phyloP scores from a whole-genome alignment of 129 eudicot genomes.

The Saussurea involucrata region DNA sequence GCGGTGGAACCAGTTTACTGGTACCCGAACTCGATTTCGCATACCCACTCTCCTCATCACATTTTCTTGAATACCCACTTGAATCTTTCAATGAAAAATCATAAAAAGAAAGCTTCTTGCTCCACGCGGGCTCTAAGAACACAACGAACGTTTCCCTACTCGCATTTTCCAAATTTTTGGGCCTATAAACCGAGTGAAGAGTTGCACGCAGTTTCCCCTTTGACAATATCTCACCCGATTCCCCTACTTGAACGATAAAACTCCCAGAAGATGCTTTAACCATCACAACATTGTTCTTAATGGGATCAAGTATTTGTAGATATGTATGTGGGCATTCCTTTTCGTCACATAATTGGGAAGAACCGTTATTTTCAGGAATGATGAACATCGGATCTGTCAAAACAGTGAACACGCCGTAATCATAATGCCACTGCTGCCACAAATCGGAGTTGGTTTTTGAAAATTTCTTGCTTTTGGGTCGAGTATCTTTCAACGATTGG shows the following conservation, averaged over 20 bases:
- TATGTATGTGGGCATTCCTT: conserved; percentile 55
- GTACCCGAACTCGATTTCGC: conserved; percentile 29
- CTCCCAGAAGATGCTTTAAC: conserved; percentile 64
- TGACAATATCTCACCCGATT: conserved; percentile 78
- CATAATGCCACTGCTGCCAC: conserved; percentile 99
- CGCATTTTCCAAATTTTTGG: conserved; percentile 39
- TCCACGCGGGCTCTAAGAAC: conserved; percentile 94
- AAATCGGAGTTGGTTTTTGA: conserved; percentile 23
- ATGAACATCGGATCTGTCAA: conserved; percentile 77
- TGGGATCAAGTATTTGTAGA: conserved; percentile 65
- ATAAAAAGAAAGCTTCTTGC: conserved; percentile 47
- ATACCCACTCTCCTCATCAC: conserved; percentile 20
- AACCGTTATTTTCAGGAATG: conserved; percentile 23
- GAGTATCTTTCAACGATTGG: conserved; percentile 25
- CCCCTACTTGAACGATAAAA: conserved; percentile 89
- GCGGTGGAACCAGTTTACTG: conserved; percentile 64
- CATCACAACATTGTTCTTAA: conserved; percentile 35
- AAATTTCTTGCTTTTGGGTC: neutral
- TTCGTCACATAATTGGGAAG: conserved; percentile 20
- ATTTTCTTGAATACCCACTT: conserved; percentile 13
- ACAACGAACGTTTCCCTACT: conserved; percentile 95
- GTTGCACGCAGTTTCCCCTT: conserved; percentile 80
- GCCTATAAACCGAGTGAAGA: conserved; percentile 80
- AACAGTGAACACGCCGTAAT: conserved; percentile 87
- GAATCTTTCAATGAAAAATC: conserved; percentile 39